Conservation (phyloP, 2,329 filamentous ascomycete species). For the Calonectria crousiana region DNA sequence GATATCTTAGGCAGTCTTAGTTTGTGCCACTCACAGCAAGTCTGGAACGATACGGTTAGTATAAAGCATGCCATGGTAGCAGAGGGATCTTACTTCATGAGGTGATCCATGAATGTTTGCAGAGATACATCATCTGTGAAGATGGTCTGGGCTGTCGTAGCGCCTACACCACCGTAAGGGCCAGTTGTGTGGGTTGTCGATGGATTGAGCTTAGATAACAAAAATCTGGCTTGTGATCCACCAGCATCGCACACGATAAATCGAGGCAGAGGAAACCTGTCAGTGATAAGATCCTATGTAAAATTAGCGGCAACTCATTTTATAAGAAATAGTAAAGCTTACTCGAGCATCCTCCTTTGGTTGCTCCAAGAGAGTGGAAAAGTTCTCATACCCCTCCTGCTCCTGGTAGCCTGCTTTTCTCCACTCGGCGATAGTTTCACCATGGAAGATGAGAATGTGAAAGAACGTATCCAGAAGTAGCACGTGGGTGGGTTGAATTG, state of each 20-base stretch:
- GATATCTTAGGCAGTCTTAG: conserved; percentile 46
- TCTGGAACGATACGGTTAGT: conserved; percentile 48
- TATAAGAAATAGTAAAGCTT: conserved; percentile 51
- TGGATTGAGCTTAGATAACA: conserved; percentile 96
- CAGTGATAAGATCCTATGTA: conserved; percentile 88
- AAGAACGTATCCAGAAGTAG: conserved; percentile 98
- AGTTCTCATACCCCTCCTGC: conserved; percentile 98
- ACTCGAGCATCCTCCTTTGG: conserved; percentile 97
- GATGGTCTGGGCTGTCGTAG: conserved; percentile 93
- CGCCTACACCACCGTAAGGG: conserved; percentile 87
- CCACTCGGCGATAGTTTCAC: conserved; percentile 98
- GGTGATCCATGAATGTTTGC: conserved; percentile 99
- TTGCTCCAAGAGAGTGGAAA: conserved; percentile 86
- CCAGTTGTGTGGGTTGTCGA: conserved; percentile 96
- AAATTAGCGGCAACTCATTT: conserved; percentile 30
- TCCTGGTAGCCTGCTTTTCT: conserved; percentile 98
- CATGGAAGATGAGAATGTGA: conserved; percentile 99
- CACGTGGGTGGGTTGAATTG: conserved; percentile 94
- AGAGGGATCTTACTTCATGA: conserved; percentile 87
- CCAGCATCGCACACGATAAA: conserved; percentile 99
- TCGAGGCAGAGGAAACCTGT: conserved; percentile 96
- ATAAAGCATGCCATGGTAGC: conserved; percentile 8
- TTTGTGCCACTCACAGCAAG: conserved; percentile 75
- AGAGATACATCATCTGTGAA: conserved; percentile 98
- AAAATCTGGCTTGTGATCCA: conserved; percentile 95